Conservation (phyloP, 2,329 filamentous ascomycete genomes). For the Claviceps africana region DNA sequence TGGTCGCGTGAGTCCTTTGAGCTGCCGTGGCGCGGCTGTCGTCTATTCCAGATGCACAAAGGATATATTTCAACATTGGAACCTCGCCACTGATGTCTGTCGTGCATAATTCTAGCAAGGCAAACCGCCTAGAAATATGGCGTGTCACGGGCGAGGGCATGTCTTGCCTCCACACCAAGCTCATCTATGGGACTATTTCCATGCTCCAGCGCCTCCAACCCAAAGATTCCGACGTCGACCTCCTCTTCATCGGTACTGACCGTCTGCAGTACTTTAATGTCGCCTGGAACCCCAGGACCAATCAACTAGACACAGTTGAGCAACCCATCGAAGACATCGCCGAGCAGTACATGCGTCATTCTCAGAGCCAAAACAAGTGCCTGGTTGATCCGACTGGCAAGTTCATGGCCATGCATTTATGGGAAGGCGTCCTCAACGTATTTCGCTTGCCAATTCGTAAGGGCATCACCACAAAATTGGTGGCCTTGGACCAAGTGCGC, state of each 20-base stretch:
- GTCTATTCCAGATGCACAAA: neutral
- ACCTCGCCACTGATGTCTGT: neutral
- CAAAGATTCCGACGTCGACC: constrained; percentile 57
- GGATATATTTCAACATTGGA: neutral
- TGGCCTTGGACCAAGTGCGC: constrained; percentile 39
- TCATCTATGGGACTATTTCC: constrained; percentile 73
- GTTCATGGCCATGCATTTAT: constrained; percentile 43
- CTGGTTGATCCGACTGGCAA: constrained; percentile 66
- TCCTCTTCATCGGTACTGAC: constrained; percentile 87
- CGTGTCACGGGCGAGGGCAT: constrained; percentile 51
- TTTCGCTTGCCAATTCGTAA: constrained; percentile 36
- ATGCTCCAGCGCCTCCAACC: constrained; percentile 73
- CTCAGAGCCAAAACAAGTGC: constrained; percentile 70
- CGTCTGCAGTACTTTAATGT: constrained; percentile 83
- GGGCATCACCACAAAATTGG: constrained; percentile 28
- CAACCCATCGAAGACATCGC: constrained; percentile 37
- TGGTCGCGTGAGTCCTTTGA: constrained; percentile 58
- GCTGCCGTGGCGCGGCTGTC: neutral
- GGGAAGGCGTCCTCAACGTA: constrained; percentile 45
- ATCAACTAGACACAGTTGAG: constrained; percentile 36
- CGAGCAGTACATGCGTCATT: constrained; percentile 55
- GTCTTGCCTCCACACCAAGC: constrained; percentile 49
- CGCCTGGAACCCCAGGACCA: constrained; percentile 55
- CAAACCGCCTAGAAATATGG: constrained; percentile 79
- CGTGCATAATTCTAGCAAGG: constrained; percentile 42